Evolutionary conservation across 768 basidiomycete species (phyloP), one percentile per base, ranked within the genome.

Genomic region (Coprinopsis strossmayeri): DNA sequence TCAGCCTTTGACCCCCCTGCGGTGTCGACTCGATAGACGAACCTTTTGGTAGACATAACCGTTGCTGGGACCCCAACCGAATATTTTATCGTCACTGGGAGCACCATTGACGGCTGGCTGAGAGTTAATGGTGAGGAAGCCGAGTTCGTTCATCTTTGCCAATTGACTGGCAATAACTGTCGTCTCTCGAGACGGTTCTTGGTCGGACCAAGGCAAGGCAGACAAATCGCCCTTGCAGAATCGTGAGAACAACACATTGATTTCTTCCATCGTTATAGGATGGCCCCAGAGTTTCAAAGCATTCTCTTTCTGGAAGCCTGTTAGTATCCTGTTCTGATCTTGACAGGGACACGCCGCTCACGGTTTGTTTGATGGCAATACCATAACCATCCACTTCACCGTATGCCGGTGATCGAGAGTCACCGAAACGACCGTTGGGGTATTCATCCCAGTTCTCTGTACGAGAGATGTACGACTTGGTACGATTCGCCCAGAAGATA

Each of bases 361-460:
- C 93, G 30, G 87, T 82, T 60, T 95, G 87, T 64, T 93, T 93
- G 58, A 98, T 80, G 65, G 79, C 90, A 34, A 96, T 82, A 46
- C 95, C 95, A 56, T 95, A 97, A 1, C 95, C 95, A 61, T 99
- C 95, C 47, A 99, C 69, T 67, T 99, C 96, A 59, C 96, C 96
- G 56, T 96, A 99, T 12, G 96, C 96, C 24, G 96, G 96, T 76
- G 88, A 91, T 50, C 96, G 81, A 5, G 94, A 86, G 69, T 98
- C 96, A 57, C 96, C 96, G 61, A 95, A 99, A 56, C 96, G 90
- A 48, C 96, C 96, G 64, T 99, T 99, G 43, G 96, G 96, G 65
- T 96, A 98, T 64, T 98, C 95, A 62, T 99, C 96, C 96, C 96
- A 99, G 61, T 96, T 91, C 63, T 96, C 93, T 12, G 96, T 98